Evolutionary conservation across 331 rosid genomes (phyloP).

Genomic region (Rhamnella rubrinervis): DNA sequence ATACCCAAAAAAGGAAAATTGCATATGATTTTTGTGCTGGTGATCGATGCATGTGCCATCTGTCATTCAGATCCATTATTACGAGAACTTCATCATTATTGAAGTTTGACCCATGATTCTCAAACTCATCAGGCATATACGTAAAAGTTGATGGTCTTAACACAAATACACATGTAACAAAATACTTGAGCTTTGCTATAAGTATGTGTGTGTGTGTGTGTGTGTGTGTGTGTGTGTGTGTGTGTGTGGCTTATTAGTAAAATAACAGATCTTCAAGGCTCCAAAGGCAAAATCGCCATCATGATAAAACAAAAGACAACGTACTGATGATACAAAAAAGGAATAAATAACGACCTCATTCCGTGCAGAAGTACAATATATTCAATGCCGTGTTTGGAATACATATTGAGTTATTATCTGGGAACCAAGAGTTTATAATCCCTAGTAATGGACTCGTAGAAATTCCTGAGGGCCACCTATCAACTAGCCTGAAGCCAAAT

Average conservation of each 20-base stretch:
- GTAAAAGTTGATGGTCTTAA: background rate
- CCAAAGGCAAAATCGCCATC: too few species aligned
- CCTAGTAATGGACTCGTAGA: constrained; percentile 30
- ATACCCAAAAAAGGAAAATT: too few species aligned
- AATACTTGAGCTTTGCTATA: background rate
- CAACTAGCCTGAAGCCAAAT: constrained; percentile 59
- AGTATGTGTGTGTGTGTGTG: too few species aligned
- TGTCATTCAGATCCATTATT: too few species aligned
- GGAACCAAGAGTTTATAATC: constrained; percentile 59
- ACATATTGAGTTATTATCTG: constrained; percentile 35
- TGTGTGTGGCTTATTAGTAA: background rate
- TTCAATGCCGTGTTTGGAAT: constrained; percentile 59
- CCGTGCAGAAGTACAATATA: constrained; percentile 56
- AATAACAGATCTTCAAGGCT: background rate
- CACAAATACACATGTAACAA: background rate
- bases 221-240: too few species aligned
- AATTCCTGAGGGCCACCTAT: constrained; percentile 57
- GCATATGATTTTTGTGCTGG: too few species aligned
- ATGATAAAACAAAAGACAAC: too few species aligned
- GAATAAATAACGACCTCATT: constrained; percentile 19
- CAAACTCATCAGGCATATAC: background rate
- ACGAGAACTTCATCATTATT: too few species aligned
- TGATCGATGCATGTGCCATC: too few species aligned
- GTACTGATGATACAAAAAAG: background rate
- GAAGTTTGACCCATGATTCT: background rate